A percentile compares a stretch with the other conserved stretches of the same genome.
Evolutionary conservation across 2,329 filamentous ascomycete species (phyloP).

Genomic region (Alternaria atra): DNA sequence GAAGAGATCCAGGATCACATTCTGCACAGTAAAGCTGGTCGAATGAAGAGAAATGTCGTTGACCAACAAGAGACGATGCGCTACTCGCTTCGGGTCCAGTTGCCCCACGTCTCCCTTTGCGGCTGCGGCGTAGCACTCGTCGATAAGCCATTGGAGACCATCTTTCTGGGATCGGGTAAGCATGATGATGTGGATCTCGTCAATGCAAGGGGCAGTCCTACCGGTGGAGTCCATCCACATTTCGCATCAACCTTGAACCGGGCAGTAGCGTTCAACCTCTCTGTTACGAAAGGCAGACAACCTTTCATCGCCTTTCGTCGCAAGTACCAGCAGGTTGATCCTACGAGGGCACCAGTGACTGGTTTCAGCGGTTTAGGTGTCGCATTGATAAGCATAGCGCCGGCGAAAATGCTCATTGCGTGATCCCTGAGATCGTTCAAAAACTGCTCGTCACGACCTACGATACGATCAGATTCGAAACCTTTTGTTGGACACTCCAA

Average conservation of each 20-base stretch:
- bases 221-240: constrained; percentile 22
- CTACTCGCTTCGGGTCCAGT: constrained; percentile 23
- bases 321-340: constrained; percentile 19
- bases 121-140: constrained; percentile 21
- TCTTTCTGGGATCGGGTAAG: constrained; percentile 21
- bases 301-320: constrained; percentile 18
- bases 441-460: constrained; percentile 23
- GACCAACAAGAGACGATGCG: constrained; percentile 25
- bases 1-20: constrained; percentile 26
- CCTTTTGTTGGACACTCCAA: not conserved
- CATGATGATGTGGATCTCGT: not conserved
- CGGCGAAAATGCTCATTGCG: constrained; percentile 23
- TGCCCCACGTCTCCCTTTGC: constrained; percentile 19
- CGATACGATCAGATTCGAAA: not conserved
- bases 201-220: not conserved
- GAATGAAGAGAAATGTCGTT: constrained; percentile 27
- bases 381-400: constrained; percentile 26
- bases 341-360: constrained; percentile 18
- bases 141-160: constrained; percentile 28
- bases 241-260: constrained; percentile 18
- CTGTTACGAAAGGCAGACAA: constrained; percentile 24
- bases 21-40: constrained; percentile 25
- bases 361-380: constrained; percentile 22
- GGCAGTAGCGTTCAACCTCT: constrained; percentile 24
- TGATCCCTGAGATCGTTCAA: constrained; percentile 22